Base-by-base conservation (phyloP, 2,329 filamentous ascomycete genomes). In the Fusarium drepaniforme region DNA sequence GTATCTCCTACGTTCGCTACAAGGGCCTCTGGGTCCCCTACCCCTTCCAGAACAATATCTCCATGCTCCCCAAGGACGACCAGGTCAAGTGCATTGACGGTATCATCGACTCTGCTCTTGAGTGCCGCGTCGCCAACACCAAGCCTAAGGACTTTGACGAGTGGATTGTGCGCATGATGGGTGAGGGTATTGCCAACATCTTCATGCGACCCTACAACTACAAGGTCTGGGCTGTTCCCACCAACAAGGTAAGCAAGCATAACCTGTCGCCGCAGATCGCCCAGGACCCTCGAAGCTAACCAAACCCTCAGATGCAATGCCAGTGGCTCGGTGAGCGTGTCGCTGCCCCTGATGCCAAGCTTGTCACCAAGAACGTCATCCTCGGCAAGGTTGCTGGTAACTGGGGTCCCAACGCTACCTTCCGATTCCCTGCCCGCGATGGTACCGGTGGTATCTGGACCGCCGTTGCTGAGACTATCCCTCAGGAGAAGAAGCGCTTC, bases 141-240 rank as follows among this genome's bases (percentile, higher is more conserved):
- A 98, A 98, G 90, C 97, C 97, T 80, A 93, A 96, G 89, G 90
- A 97, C 88, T 99, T 99, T 81, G 97, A 99, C 82, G 95, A 99
- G 88, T 98, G 96, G 96, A 98, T 98, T 82, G 84, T 98, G 80
- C 92, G 97, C 81, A 97, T 93, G 88, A 96, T 93, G 87, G 97
- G 97, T 80, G 88, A 91, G 80, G 96, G 96, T 80, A 90, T 99
- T 81, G 96, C 96, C 77, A 92, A 99, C 84, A 90, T 96, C 80
- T 99, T 99, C 91, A 99, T 99, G 97, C 91, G 97, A 80, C 97
- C 97, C 65, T 99, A 99, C 90, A 99, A 99, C 91, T 99, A 93
- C 92, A 99, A 99, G 89, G 97, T 99, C 83, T 99, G 97, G 97
- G 97, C 97, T 74, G 96, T 98, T 80, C 97, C 97, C 70, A 98